Percentiles rank a stretch among this genome's conserved stretches.
Conservation (phyloP, 331 rosid species). For the Saraca asoca region DNA sequence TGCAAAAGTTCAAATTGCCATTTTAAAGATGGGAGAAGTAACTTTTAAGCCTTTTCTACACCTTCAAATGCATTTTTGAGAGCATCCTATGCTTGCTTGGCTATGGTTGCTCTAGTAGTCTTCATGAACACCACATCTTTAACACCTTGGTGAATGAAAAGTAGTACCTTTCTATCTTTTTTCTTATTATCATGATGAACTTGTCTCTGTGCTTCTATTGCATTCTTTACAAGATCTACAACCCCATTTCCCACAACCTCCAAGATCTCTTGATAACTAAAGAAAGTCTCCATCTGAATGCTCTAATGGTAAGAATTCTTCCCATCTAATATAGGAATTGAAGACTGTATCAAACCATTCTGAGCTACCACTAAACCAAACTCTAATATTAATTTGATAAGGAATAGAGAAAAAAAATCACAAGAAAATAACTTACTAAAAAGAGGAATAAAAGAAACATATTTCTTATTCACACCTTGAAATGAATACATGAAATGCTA, state of each 20-base stretch:
- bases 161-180: neutral
- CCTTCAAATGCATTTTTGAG: neutral
- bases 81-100: neutral
- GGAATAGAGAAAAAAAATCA: too few relatives aligned
- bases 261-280: neutral
- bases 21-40: too few relatives aligned
- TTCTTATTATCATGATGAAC: too few relatives aligned
- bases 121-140: neutral
- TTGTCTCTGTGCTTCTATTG: neutral
- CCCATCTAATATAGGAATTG: neutral
- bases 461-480: too few relatives aligned
- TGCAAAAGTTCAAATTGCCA: too few relatives aligned
- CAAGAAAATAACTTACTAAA: too few relatives aligned
- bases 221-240: neutral
- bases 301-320: neutral
- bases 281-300: neutral
- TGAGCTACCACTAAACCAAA: too few relatives aligned
- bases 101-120: neutral
- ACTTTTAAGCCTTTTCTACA: too few relatives aligned
- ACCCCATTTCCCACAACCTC: neutral
- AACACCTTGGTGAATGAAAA: neutral
- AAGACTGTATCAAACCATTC: too few relatives aligned
- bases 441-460: too few relatives aligned
- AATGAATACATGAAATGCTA: too few relatives aligned
- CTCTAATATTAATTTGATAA: too few relatives aligned